Base-by-base conservation (phyloP, 2,329 filamentous ascomycete genomes). In the Blastomyces gilchristii region DNA sequence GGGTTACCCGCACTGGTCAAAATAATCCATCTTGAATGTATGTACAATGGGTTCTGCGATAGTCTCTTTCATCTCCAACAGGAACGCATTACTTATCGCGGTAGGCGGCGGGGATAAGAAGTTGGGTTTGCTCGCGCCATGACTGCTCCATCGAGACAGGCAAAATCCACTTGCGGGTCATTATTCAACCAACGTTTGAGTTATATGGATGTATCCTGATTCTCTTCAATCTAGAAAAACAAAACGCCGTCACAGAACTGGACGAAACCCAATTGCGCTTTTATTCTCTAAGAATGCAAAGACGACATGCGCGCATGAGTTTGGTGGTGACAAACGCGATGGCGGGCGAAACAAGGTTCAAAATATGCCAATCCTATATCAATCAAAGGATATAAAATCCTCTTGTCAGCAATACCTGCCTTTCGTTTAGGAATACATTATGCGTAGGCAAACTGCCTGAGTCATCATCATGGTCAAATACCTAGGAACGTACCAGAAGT, bases 371-470 rank as follows among this genome's bases (percentile, higher is more conserved):
- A 57, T 57, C 53, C 53, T 37, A 39, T 9, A 41, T 57, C 31
- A 57, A 37, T 14, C 52, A 25, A 57, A 39, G 31, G 53, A 25
- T 12, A 5, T 25, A 22, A 53, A 22, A 59, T 47, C 43, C 37
- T 59, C 22, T 41, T 59, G 57, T 59, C 57, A 59, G 57, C 57
- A 59, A 59, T 59, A 59, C 57, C 41, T 59, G 41, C 25, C 57
- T 22, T 59, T 31, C 22, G 34, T 14, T 22, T n/a, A 28, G 34
- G n/a, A 58, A 57, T 47, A 57, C 14, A 25, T 12, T 28, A 12
- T 7, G 28, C 18, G 12, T 22, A 41, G 28, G 39, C 34, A 58
- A 58, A 50, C 18, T n/a, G 22, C 22, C 22, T 50, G 22, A 28
- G 49, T 50, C 22, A 28, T 50, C 9, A 22, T 50, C 49, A 50